These are phyloP conservation scores for Micromonas pusilla DNA, from an alignment of 139 green algal species.

Conservation along the genomic window DNA sequence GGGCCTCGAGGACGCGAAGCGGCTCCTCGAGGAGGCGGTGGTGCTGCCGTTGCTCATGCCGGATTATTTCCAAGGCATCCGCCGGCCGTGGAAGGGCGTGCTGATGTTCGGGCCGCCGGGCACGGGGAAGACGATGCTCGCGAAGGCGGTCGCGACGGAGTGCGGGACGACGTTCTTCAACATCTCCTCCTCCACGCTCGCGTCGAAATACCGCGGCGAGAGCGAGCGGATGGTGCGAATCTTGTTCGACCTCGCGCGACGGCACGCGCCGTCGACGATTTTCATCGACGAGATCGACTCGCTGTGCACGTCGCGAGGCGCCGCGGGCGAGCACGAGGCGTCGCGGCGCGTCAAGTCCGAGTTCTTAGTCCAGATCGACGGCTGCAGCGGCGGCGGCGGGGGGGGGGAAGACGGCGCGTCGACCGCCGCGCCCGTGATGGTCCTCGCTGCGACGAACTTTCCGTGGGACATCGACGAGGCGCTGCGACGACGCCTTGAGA, in stretches of 20 bases:
- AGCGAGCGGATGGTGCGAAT: constrained; percentile 72
- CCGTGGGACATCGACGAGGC: constrained; percentile 93
- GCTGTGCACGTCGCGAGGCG: constrained; percentile 70
- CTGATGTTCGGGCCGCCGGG: constrained; percentile 90
- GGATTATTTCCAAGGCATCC: constrained; percentile 84
- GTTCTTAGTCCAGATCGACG: constrained; percentile 77
- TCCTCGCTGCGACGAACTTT: constrained; percentile 93
- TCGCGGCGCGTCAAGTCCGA: constrained; percentile 83
- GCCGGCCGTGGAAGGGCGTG: constrained; percentile 84
- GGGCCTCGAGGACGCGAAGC: constrained; percentile 75
- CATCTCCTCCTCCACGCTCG: constrained; percentile 80
- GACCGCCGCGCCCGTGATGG: constrained; percentile 61
- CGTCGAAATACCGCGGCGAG: constrained; percentile 80
- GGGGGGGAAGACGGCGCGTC: not conserved
- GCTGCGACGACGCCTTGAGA: constrained; percentile 79
- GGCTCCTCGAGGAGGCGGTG: constrained; percentile 82
- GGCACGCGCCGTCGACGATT: constrained; percentile 66
- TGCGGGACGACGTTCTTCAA: constrained; percentile 92
- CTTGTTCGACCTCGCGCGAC: constrained; percentile 79
- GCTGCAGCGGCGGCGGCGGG: constrained; percentile 28
- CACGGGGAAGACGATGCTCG: constrained; percentile 89
- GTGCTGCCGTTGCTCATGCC: constrained; percentile 78
- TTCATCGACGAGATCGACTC: constrained; percentile 93
- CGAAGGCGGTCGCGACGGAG: constrained; percentile 81
- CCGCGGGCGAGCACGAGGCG: constrained; percentile 79